A percentile compares a stretch with the other conserved stretches of the same genome.
These are phyloP conservation scores for Penicillium antarcticum DNA, from an alignment of 495 filamentous ascomycete species.

Conservation along the genomic window DNA sequence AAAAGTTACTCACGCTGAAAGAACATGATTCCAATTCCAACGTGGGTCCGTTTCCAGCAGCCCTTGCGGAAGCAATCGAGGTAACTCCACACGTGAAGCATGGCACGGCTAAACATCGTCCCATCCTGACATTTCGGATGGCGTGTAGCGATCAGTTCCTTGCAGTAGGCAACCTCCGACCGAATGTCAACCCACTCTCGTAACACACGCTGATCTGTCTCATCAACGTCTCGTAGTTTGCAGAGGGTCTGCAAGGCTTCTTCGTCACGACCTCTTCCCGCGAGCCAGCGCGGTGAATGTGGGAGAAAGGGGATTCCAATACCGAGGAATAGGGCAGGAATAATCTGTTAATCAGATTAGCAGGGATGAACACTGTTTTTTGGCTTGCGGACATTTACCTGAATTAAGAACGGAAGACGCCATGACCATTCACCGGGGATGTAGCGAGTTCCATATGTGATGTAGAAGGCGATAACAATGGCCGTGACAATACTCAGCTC, in stretches of 20 bases:
- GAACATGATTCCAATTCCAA: constrained; percentile 43
- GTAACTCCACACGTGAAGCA: constrained; percentile 30
- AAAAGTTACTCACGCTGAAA: constrained; percentile 29
- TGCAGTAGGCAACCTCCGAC: constrained; percentile 35
- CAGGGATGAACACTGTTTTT: constrained; percentile 45
- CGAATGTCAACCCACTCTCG: constrained; percentile 40
- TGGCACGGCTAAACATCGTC: constrained; percentile 12
- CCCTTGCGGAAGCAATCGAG: constrained; percentile 31
- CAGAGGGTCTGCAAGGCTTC: constrained; percentile 63
- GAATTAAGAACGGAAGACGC: constrained; percentile 39
- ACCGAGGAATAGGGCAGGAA: constrained; percentile 65
- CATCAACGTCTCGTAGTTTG: constrained; percentile 57
- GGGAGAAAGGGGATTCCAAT: constrained; percentile 69
- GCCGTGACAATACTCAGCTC: constrained; percentile 62
- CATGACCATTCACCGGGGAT: constrained; percentile 36
- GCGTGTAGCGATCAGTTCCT: constrained; percentile 20
- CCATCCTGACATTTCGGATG: constrained; percentile 27
- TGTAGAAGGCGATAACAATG: constrained; percentile 8
- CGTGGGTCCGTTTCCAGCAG: constrained; percentile 43
- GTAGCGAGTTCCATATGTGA: constrained; percentile 63
- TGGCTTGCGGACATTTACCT: constrained; percentile 54
- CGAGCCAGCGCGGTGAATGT: constrained; percentile 72
- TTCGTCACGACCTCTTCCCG: constrained; percentile 67
- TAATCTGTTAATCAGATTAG: constrained; percentile 72
- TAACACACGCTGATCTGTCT: constrained; percentile 44